phyloP scores from a whole-genome alignment of 1,284 basidiomycete species.

The Thelephora terrestris region DNA sequence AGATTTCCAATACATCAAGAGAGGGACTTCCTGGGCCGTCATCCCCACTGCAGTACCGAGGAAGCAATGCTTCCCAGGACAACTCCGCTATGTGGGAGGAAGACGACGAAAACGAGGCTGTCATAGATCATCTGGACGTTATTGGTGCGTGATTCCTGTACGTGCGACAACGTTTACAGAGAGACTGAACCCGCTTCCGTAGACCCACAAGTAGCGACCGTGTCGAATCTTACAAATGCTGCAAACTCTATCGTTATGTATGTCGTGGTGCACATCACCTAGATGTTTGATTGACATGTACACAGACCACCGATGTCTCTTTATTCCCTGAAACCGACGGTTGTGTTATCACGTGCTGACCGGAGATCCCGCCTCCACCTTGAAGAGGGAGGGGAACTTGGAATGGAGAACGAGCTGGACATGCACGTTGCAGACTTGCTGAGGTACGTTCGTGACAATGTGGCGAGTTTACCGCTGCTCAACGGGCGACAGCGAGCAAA shows the following conservation, averaged over 20 bases:
- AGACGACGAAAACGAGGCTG: conserved; percentile 62
- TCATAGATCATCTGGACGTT: conserved; percentile 71
- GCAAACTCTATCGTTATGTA: conserved; percentile 69
- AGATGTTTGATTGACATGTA: conserved; percentile 3
- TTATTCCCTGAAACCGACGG: conserved; percentile 59
- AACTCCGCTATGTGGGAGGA: conserved; percentile 1
- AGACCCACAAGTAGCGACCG: conserved; percentile 67
- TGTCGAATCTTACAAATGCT: conserved; percentile 66
- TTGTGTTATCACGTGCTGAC: conserved; percentile 35
- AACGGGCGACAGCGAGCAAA: conserved; percentile 33
- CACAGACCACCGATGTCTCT: conserved; percentile 55
- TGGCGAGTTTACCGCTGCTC: not conserved
- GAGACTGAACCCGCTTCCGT: conserved; percentile 6
- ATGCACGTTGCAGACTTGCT: conserved; percentile 75
- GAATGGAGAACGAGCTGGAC: conserved; percentile 54
- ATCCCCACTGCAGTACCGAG: too few relatives aligned
- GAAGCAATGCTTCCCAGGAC: too few relatives aligned
- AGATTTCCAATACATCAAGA: too few relatives aligned
- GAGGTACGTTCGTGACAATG: conserved; percentile 8
- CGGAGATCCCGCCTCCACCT: conserved; percentile 3
- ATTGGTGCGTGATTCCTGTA: conserved; percentile 38
- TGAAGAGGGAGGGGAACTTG: not conserved
- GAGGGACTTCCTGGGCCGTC: too few relatives aligned
- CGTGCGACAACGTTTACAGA: not conserved
- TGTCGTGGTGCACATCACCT: conserved; percentile 8